Evolutionary conservation across 2,329 filamentous ascomycete species (phyloP).

Genomic region (Blumeria hordei): DNA sequence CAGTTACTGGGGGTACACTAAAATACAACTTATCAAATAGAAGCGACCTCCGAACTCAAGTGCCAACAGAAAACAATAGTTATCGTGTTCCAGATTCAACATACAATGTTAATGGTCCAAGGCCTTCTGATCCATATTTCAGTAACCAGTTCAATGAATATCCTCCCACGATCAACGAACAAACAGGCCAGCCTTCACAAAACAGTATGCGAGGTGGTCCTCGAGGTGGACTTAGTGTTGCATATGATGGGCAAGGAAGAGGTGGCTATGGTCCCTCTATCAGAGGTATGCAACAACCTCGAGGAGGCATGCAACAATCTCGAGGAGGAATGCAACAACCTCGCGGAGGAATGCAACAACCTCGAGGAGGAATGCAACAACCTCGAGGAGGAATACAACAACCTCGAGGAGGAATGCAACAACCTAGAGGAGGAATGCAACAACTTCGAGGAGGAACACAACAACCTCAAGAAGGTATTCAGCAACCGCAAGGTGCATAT

Average conservation of each 20-base stretch:
- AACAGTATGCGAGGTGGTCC: conserved; percentile 28
- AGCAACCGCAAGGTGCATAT: background rate
- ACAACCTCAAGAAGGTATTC: background rate
- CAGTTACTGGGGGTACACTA: conserved; percentile 4
- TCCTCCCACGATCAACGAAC: too few species aligned
- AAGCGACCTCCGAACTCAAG: background rate
- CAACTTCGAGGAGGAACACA: conserved; percentile 2
- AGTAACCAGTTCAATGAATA: too few species aligned
- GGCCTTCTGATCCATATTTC: too few species aligned
- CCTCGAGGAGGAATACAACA: background rate
- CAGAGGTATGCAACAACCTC: conserved; percentile 8
- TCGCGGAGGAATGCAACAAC: background rate
- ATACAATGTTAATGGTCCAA: too few species aligned
- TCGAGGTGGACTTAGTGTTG: conserved; percentile 20
- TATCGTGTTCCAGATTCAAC: too few species aligned
- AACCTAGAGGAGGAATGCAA: conserved; percentile 9
- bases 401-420: conserved; percentile 8
- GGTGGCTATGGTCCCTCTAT: conserved; percentile 3
- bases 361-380: background rate
- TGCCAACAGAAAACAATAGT: too few species aligned
- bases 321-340: conserved; percentile 25
- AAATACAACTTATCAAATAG: conserved; percentile 6
- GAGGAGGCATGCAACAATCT: conserved; percentile 10
- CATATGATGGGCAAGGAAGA: conserved; percentile 17
- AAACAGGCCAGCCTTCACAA: conserved; percentile 14